These are phyloP conservation scores for Phylloporus rhodoxanthus DNA, from an alignment of 768 basidiomycete genomes.

Conservation along the genomic window DNA sequence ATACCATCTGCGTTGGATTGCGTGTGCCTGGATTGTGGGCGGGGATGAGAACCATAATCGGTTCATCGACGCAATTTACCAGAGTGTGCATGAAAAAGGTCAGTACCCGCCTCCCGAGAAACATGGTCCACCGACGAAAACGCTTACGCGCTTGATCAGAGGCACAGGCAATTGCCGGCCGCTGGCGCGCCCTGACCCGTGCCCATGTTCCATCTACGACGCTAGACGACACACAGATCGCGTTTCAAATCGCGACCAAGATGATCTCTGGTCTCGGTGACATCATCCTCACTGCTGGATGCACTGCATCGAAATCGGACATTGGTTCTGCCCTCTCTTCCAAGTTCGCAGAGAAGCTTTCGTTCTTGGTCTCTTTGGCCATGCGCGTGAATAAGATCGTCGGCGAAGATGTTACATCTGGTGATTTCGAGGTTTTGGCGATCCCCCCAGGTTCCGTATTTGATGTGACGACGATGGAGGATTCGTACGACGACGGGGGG, in stretches of 20 bases:
- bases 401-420: constrained; percentile 28
- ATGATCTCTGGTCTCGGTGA: constrained; percentile 25
- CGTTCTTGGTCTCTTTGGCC: constrained; percentile 39
- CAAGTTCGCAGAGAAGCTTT: constrained; percentile 41
- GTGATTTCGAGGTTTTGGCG: constrained; percentile 28
- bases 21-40: constrained; percentile 26
- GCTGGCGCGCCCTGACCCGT: constrained; percentile 41
- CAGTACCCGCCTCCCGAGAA: constrained; percentile 7
- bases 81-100: constrained; percentile 34
- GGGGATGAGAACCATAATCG: constrained; percentile 20
- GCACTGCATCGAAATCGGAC: constrained; percentile 15
- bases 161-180: constrained; percentile 39
- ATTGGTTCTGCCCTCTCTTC: constrained; percentile 36
- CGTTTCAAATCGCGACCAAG: constrained; percentile 20
- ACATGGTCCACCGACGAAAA: not conserved
- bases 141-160: constrained; percentile 25
- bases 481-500: constrained; percentile 28
- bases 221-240: constrained; percentile 20
- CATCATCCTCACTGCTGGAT: constrained; percentile 27
- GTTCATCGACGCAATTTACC: constrained; percentile 29
- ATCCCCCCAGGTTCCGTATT: constrained; percentile 22
- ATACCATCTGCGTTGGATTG: constrained; percentile 25
- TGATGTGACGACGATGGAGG: constrained; percentile 26
- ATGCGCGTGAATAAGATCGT: constrained; percentile 41
- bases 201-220: constrained; percentile 23